Base-by-base conservation (phyloP, 2,329 filamentous ascomycete genomes). In the Aureobasidium vineae region DNA sequence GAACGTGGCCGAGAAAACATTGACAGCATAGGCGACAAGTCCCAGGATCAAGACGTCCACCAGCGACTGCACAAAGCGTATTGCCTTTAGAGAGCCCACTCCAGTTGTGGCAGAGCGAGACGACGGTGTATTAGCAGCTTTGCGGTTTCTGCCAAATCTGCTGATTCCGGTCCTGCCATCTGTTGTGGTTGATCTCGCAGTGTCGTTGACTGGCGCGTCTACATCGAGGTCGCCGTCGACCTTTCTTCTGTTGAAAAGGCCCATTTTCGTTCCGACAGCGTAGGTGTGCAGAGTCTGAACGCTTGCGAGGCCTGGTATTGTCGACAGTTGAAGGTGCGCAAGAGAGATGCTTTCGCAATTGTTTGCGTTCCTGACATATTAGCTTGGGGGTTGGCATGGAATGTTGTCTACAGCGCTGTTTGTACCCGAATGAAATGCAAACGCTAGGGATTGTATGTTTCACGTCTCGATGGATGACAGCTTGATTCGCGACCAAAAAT, bases 11-110 rank as follows among this genome's bases (percentile, higher is more conserved):
- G 16, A 16, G 38, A 43, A 66, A 1, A 66, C 16, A 19, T 61
- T 33, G 19, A 59, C 5, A 2, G 64, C 64, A 33, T 66, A 60
- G 6, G 31, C 33, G 3, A 61, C 36, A 21, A 66, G 64, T n/a
- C 54, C 64, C 2, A 61, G 26, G 7, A 66, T 53, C 16, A 66
- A 2, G 7, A 66, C 23, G 3, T 54, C 64, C 19, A 66, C 5
- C 19, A 54, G 10, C 10, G 50, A n/a, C 21, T 57, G 63, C 23
- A 52, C 43, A 15, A 53, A 7, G 15, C 49, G 52, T 11, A 53
- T 52, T n/a, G n/a, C 26, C 7, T 28, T 40, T 5, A 31, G 19
- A 26, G 16, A 5, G 8, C 2, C 16, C 23, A 2, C 4, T 57
- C 43, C 26, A 38, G 36, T 13, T 1, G 49, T 33, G 31, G 4